Percentiles rank a stretch among this genome's conserved stretches.
phyloP scores from a whole-genome alignment of 441 rosid genomes.

The Bruguiera hainesii region DNA sequence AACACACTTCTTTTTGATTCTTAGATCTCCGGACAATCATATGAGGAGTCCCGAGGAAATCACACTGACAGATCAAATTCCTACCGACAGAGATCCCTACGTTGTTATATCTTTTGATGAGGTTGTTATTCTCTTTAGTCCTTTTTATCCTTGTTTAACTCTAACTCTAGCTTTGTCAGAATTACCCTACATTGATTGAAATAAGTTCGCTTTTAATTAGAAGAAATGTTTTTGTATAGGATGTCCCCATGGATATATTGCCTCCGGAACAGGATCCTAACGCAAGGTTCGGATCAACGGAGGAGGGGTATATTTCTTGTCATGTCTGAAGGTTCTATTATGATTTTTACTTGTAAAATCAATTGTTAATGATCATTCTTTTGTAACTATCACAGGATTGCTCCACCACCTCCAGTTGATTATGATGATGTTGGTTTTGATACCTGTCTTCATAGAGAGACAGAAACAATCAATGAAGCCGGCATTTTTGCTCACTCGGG shows the following conservation, averaged over 20 bases:
- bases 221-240: constrained; percentile 32
- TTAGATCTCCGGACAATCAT: constrained; percentile 52
- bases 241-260: constrained; percentile 25
- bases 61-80: constrained; percentile 77
- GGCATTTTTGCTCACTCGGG: constrained; percentile 7
- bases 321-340: too few relatives aligned
- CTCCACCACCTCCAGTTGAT: constrained; percentile 22
- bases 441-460: constrained; percentile 11
- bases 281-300: constrained; percentile 29
- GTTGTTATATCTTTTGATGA: constrained; percentile 66
- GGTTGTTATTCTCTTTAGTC: constrained; percentile 27
- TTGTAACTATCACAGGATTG: constrained; percentile 23
- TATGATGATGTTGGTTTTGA: constrained; percentile 14
- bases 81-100: constrained; percentile 49
- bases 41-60: constrained; percentile 55
- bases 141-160: neutral
- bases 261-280: constrained; percentile 27
- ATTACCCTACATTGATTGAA: neutral
- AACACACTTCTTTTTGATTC: constrained; percentile 8
- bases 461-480: constrained; percentile 10
- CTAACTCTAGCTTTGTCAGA: neutral
- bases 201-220: constrained; percentile 10
- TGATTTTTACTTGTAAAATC: neutral
- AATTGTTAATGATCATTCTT: constrained; percentile 14
- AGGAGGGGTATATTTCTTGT: constrained; percentile 41